These are phyloP conservation scores for Fusarium temperatum DNA, from an alignment of 2,329 filamentous ascomycete genomes.

Conservation along the genomic window DNA sequence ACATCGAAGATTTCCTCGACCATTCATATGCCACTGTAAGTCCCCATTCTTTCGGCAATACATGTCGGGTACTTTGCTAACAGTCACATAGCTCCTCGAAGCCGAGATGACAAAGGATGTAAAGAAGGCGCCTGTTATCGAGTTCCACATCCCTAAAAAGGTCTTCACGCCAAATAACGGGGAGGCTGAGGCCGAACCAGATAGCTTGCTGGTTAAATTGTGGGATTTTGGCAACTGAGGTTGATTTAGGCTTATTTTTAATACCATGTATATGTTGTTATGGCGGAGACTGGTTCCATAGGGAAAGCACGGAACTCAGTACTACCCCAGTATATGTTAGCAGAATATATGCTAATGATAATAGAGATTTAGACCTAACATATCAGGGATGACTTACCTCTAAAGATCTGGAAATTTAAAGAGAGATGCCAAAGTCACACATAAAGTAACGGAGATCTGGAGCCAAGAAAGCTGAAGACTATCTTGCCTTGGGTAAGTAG, in stretches of 20 bases:
- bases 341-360: background rate
- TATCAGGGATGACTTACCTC: background rate
- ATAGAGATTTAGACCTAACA: background rate
- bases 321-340: background rate
- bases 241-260: conserved; percentile 5
- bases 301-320: background rate
- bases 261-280: background rate
- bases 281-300: background rate
- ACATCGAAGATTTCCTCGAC: conserved; percentile 96
- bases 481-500: no score
- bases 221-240: conserved; percentile 62
- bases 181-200: conserved; percentile 55
- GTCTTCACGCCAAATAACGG: conserved; percentile 70
- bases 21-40: conserved; percentile 86
- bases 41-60: conserved; percentile 30
- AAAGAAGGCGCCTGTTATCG: conserved; percentile 87
- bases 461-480: background rate
- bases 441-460: background rate
- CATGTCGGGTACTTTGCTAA: background rate
- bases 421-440: background rate
- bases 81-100: conserved; percentile 73
- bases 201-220: conserved; percentile 66
- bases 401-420: background rate
- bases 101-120: conserved; percentile 84
- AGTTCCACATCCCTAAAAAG: conserved; percentile 91